These are phyloP conservation scores for Parachaetomium inaequale DNA, from an alignment of 495 filamentous ascomycete genomes.

Conservation along the genomic window DNA sequence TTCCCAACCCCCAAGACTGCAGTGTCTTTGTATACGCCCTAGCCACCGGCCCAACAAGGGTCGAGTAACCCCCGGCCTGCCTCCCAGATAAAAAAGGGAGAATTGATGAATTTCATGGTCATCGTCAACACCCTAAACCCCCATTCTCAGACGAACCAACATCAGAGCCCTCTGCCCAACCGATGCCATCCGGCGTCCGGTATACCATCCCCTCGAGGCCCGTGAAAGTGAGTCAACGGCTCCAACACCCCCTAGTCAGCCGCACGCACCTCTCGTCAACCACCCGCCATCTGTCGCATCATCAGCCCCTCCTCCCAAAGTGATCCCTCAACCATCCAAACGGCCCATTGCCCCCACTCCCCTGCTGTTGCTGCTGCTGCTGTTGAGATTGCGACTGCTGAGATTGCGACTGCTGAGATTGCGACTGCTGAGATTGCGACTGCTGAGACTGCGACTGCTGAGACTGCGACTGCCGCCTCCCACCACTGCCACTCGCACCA, in stretches of 20 bases:
- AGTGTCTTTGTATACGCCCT: background rate
- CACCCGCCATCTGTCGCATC: background rate
- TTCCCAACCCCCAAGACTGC: background rate
- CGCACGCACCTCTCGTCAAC: too few relatives aligned
- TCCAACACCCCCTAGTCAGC: too few relatives aligned
- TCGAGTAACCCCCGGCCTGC: background rate
- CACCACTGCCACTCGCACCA: background rate
- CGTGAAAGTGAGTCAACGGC: too few relatives aligned
- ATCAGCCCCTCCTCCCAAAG: conserved; percentile 15
- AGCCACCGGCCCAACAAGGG: background rate
- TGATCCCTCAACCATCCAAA: conserved; percentile 28
- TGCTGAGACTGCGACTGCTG: background rate
- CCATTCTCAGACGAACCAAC: too few relatives aligned
- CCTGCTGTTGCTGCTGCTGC: background rate
- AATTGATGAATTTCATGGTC: background rate
- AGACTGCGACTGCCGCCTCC: background rate
- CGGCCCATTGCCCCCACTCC: background rate
- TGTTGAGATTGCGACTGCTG: background rate
- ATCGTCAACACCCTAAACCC: background rate
- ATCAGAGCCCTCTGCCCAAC: too few relatives aligned
- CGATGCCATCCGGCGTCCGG: too few relatives aligned
- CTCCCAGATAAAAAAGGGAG: too few relatives aligned
- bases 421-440: background rate
- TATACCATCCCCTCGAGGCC: too few relatives aligned
- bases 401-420: too few relatives aligned